Percentiles rank a stretch among this genome's conserved stretches.
Conservation (phyloP, 1,284 basidiomycete genomes). For the Prillingera fragicola region DNA sequence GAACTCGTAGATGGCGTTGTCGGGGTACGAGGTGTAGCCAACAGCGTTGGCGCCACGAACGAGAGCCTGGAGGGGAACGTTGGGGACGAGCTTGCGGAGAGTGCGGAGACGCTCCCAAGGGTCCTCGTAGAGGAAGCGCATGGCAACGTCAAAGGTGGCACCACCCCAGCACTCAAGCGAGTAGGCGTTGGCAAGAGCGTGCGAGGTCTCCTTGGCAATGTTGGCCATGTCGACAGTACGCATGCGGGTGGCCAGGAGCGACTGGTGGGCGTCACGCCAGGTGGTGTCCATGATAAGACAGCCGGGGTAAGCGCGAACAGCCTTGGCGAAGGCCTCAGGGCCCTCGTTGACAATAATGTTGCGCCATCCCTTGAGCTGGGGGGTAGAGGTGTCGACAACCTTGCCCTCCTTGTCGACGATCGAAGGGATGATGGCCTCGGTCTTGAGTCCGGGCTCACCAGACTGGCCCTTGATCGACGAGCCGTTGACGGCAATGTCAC, state of each 20-base stretch:
- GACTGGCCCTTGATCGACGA: slow-evolving; percentile 71
- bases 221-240: slow-evolving; percentile 97
- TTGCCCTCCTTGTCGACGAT: slow-evolving; percentile 71
- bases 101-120: slow-evolving; percentile 97
- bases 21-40: slow-evolving; percentile 98
- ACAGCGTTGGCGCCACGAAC: slow-evolving; percentile 99
- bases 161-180: slow-evolving; percentile 99
- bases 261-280: slow-evolving; percentile 99
- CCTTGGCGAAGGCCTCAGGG: slow-evolving; percentile 97
- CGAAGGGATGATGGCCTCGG: slow-evolving; percentile 78
- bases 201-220: slow-evolving; percentile 96
- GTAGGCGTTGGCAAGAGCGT: slow-evolving; percentile 92
- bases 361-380: slow-evolving; percentile 89
- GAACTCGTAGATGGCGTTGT: slow-evolving; percentile 99
- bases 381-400: slow-evolving; percentile 71
- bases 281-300: slow-evolving; percentile 97
- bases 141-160: slow-evolving; percentile 98
- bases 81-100: slow-evolving; percentile 91
- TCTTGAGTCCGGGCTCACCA: slow-evolving; percentile 91
- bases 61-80: slow-evolving; percentile 97
- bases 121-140: slow-evolving; percentile 99
- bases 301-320: slow-evolving; percentile 92
- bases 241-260: slow-evolving; percentile 90
- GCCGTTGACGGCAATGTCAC: slow-evolving; percentile 95
- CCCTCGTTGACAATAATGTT: slow-evolving; percentile 98